These are phyloP conservation scores for Claviceps digitariae DNA, from an alignment of 2,329 filamentous ascomycete genomes.

Conservation along the genomic window DNA sequence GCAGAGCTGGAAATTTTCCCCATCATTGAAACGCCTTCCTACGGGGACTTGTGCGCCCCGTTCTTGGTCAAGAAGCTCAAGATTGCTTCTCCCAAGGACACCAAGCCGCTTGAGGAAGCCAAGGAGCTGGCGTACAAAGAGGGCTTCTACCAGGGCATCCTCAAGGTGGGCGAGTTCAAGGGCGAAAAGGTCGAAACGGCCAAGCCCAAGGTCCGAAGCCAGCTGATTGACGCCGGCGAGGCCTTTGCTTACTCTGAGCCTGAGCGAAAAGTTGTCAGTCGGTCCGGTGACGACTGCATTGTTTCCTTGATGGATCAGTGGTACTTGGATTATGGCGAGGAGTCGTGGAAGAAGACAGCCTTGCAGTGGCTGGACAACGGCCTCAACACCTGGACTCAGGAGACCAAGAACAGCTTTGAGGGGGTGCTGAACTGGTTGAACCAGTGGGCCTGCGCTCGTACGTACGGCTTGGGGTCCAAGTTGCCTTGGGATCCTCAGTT, in stretches of 20 bases:
- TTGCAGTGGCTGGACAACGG: conserved; percentile 59
- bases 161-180: conserved; percentile 78
- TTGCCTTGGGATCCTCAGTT: conserved; percentile 87
- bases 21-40: conserved; percentile 78
- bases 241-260: conserved; percentile 93
- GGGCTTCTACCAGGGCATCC: conserved; percentile 87
- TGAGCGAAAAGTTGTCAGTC: conserved; percentile 74
- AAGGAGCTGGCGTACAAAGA: conserved; percentile 97
- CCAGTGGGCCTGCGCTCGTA: conserved; percentile 88
- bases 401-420: conserved; percentile 69
- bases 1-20: conserved; percentile 79
- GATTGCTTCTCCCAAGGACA: conserved; percentile 92
- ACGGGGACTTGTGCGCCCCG: conserved; percentile 73
- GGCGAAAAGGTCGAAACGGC: conserved; percentile 76
- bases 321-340: conserved; percentile 94
- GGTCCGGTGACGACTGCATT: conserved; percentile 86
- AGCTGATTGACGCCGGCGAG: conserved; percentile 60
- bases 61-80: conserved; percentile 83
- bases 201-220: conserved; percentile 70
- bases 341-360: conserved; percentile 67
- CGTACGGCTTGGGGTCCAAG: conserved; percentile 84
- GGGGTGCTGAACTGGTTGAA: conserved; percentile 84
- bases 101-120: conserved; percentile 74
- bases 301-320: conserved; percentile 91
- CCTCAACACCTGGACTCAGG: conserved; percentile 67